Conservation (phyloP, 345 rosid genomes). For the Rhodomyrtus tomentosa region DNA sequence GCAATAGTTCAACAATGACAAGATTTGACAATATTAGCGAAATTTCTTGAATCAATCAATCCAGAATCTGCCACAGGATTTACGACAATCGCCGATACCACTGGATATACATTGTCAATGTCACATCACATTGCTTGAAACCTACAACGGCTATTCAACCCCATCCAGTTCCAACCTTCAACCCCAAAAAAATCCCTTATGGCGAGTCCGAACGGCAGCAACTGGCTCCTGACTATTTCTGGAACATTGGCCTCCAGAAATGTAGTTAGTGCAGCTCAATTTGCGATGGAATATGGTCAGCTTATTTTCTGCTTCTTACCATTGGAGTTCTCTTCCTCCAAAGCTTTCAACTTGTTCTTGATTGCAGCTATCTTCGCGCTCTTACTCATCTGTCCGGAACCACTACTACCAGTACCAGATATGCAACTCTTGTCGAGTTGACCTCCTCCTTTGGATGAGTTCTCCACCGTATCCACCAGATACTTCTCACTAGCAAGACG, state of each 20-base stretch:
- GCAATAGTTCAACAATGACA: neutral
- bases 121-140: neutral
- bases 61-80: neutral
- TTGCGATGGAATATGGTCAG: neutral
- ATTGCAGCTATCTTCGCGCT: slow-evolving; percentile 76
- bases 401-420: slow-evolving; percentile 39
- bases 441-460: slow-evolving; percentile 19
- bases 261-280: neutral
- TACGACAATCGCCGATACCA: neutral
- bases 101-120: neutral
- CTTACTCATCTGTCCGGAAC: slow-evolving; percentile 50
- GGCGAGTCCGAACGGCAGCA: neutral
- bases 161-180: neutral
- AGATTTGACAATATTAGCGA: neutral
- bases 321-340: slow-evolving; percentile 48
- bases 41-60: neutral
- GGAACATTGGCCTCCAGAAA: neutral
- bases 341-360: slow-evolving; percentile 71
- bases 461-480: slow-evolving; percentile 26
- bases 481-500: slow-evolving; percentile 73
- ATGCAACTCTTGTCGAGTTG: slow-evolving; percentile 24
- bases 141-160: neutral
- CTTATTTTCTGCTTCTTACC: slow-evolving; percentile 56
- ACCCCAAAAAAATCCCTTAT: neutral
- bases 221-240: neutral